Conservation (phyloP, 2,329 filamentous ascomycete genomes). For the Emericellopsis cladophorae region DNA sequence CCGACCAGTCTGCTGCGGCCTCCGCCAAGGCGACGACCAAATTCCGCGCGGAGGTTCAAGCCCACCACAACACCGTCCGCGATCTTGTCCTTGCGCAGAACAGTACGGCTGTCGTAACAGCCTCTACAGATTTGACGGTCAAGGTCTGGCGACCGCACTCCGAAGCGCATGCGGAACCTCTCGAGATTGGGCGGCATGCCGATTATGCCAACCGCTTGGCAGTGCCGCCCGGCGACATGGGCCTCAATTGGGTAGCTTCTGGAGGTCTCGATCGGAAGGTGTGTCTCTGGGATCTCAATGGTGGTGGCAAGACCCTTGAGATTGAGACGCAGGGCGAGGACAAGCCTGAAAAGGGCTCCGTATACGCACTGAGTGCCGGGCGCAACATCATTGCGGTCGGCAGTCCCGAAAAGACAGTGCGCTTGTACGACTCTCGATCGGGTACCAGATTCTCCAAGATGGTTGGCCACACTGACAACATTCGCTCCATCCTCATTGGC, state of each 20-base stretch:
- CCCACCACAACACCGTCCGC: slow-evolving; percentile 94
- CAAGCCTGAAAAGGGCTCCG: slow-evolving; percentile 77
- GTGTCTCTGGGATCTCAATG: slow-evolving; percentile 84
- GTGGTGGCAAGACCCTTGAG: slow-evolving; percentile 72
- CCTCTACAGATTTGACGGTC: slow-evolving; percentile 87
- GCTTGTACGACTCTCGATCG: slow-evolving; percentile 81
- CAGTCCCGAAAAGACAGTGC: slow-evolving; percentile 84
- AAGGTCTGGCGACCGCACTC: slow-evolving; percentile 79
- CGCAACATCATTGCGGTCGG: slow-evolving; percentile 79
- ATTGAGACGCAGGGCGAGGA: slow-evolving; percentile 81
- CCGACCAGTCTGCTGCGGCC: slow-evolving; percentile 11
- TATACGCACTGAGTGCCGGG: slow-evolving; percentile 78
- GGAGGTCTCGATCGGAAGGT: slow-evolving; percentile 89
- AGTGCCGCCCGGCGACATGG: slow-evolving; percentile 47
- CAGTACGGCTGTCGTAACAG: slow-evolving; percentile 71
- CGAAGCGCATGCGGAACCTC: slow-evolving; percentile 32
- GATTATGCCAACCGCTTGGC: slow-evolving; percentile 96
- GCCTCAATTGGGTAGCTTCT: slow-evolving; percentile 79
- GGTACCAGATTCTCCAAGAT: slow-evolving; percentile 92
- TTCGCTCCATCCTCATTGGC: slow-evolving; percentile 82
- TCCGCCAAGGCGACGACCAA: slow-evolving; percentile 27
- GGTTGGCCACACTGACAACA: slow-evolving; percentile 89
- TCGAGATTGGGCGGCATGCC: slow-evolving; percentile 80
- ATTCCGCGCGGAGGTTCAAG: slow-evolving; percentile 51
- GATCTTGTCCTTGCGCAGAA: slow-evolving; percentile 73